Evolutionary conservation across 2,329 filamentous ascomycete species (phyloP), one percentile per base, ranked within the genome.

Genomic region (Neurospora sp.): DNA sequence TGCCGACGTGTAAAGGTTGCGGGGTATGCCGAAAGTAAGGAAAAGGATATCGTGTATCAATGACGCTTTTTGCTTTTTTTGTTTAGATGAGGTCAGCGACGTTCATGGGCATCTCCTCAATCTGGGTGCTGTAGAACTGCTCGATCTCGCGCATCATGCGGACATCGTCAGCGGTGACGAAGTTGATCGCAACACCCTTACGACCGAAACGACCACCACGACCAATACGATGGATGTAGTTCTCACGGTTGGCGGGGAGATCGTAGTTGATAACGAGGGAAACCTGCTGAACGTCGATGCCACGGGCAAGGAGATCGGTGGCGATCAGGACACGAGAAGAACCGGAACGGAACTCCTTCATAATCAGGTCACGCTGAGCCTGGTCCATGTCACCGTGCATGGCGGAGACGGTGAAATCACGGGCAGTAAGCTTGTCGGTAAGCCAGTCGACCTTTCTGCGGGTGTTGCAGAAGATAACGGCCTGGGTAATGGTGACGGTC

Each of bases 331-430:
- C 96, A 78, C 96, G 90, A 76, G 93, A 97, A 82, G 97, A 97
- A 73, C 95, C 96, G 82, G 97, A 94, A 75, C 96, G 88, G 84
- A 99, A 99, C 78, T 99, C 96, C 80, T 97, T 93, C 96, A 99
- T 99, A 79, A 99, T 99, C 81, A 92, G 95, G 83, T 99, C 96
- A 76, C 96, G 91, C 82, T 98, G 94, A 82, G 96, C 96, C 81
- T 99, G 96, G 33, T 94, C 93, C 96, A 99, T 99, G 78, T 99
- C 96, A 75, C 96, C 96, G 79, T 99, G 96, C 96, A 99, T 99
- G 76, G 92, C 95, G 76, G 92, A 96, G 75, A 99, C 96, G 0
- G 96, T 99, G 81, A 99, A 99, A 84, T 99, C 97, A 77, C 93
- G 93, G 80, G 97, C 96, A 73, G 93, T 92, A 93, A 99, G 97